Percentiles rank a stretch among this genome's conserved stretches.
These are phyloP conservation scores for Penicillium rolfsii DNA, from an alignment of 2,329 filamentous ascomycete genomes.

Conservation along the genomic window DNA sequence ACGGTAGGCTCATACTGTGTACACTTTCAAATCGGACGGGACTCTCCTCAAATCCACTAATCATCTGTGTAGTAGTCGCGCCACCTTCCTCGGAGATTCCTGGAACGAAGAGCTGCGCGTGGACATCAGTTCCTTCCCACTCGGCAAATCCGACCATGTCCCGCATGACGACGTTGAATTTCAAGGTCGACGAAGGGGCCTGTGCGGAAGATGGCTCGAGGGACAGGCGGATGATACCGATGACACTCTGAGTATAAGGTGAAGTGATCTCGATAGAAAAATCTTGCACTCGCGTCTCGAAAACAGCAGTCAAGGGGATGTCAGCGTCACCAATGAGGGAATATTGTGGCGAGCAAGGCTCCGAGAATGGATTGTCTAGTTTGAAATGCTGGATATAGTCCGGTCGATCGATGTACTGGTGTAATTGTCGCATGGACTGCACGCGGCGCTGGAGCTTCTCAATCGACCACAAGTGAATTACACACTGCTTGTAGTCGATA, in stretches of 20 bases:
- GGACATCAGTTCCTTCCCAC: slow-evolving; percentile 91
- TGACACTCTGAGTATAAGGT: slow-evolving; percentile 85
- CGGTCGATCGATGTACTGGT: slow-evolving; percentile 93
- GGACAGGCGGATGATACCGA: slow-evolving; percentile 88
- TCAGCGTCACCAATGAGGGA: slow-evolving; percentile 91
- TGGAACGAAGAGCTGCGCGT: slow-evolving; percentile 94
- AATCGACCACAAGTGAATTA: slow-evolving; percentile 91
- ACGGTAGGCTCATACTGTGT: slow-evolving; percentile 92
- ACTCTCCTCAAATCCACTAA: slow-evolving; percentile 89
- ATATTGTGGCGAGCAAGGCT: slow-evolving; percentile 87
- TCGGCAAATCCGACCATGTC: slow-evolving; percentile 94
- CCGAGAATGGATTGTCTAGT: slow-evolving; percentile 89
- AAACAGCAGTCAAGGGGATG: slow-evolving; percentile 88
- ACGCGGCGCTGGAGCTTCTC: slow-evolving; percentile 88
- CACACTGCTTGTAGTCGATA: slow-evolving; percentile 82
- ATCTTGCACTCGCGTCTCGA: slow-evolving; percentile 92
- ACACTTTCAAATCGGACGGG: slow-evolving; percentile 95
- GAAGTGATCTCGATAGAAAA: slow-evolving; percentile 89
- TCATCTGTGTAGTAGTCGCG: slow-evolving; percentile 93
- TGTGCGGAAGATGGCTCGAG: slow-evolving; percentile 92
- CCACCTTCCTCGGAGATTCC: slow-evolving; percentile 87
- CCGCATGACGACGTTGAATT: slow-evolving; percentile 99
- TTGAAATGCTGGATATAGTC: slow-evolving; percentile 93
- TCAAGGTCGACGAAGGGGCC: slow-evolving; percentile 86
- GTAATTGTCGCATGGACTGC: slow-evolving; percentile 91